Percentiles rank a stretch among this genome's conserved stretches.
Evolutionary conservation across 352 stramenopile genomes (phyloP).

Genomic region (Phytophthora litchii): DNA sequence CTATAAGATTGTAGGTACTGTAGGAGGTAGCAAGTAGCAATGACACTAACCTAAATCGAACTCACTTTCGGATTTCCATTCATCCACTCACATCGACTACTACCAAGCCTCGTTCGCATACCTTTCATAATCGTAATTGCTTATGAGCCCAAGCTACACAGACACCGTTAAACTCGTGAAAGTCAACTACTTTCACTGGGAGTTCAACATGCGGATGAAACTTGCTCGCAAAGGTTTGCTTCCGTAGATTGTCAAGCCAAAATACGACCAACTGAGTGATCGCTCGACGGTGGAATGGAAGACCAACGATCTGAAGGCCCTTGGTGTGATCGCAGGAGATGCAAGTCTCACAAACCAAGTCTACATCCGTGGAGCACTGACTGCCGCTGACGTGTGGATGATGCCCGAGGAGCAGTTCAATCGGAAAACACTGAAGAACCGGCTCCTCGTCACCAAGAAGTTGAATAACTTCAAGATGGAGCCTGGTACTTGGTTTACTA

Average conservation of each 20-base stretch:
- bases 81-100: neutral
- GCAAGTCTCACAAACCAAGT: conserved; percentile 13
- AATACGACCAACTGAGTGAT: neutral
- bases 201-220: conserved; percentile 16
- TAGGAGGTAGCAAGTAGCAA: no score
- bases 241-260: conserved; percentile 10
- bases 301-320: neutral
- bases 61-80: conserved; percentile 4
- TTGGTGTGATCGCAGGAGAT: conserved; percentile 16
- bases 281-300: conserved; percentile 6
- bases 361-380: conserved; percentile 10
- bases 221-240: conserved; percentile 1
- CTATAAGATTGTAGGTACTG: no score
- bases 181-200: conserved; percentile 11
- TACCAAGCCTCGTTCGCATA: neutral
- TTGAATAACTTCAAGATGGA: no score
- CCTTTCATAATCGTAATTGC: conserved; percentile 1
- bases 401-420: conserved; percentile 22
- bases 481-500: conserved; percentile 11
- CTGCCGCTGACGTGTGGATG: conserved; percentile 9
- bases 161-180: conserved; percentile 10
- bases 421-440: conserved; percentile 26
- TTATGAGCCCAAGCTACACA: conserved; percentile 22
- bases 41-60: neutral
- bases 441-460: neutral